A percentile compares a stretch with the other conserved stretches of the same genome.
Evolutionary conservation across 2,329 filamentous ascomycete species (phyloP).

Genomic region (Aureobasidium mangrovei): DNA sequence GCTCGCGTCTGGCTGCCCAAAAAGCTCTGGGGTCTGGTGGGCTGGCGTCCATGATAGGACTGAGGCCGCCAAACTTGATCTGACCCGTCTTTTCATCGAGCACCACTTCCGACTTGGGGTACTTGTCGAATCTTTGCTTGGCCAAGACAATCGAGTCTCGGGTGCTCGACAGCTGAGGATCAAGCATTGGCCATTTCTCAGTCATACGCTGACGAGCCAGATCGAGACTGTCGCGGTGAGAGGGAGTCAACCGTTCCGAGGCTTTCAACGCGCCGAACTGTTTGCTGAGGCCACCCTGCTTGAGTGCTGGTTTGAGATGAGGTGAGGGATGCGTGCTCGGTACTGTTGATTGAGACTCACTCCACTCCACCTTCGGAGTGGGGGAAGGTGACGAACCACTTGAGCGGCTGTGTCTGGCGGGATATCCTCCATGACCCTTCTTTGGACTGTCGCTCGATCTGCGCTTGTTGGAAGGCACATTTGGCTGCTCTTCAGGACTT

Average conservation of each 20-base stretch:
- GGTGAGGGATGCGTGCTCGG: neutral
- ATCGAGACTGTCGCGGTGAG: constrained; percentile 26
- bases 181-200: constrained; percentile 16
- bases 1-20: neutral
- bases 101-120: constrained; percentile 13
- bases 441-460: neutral
- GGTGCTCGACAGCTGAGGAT: constrained; percentile 19
- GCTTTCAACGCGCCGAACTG: constrained; percentile 18
- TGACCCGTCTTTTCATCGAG: constrained; percentile 5
- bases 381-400: neutral
- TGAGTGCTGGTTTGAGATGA: constrained; percentile 1
- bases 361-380: no score
- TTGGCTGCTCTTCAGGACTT: neutral
- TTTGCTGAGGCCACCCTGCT: constrained; percentile 4
- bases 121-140: constrained; percentile 21
- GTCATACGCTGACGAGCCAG: constrained; percentile 20
- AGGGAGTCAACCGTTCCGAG: constrained; percentile 19
- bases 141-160: constrained; percentile 24
- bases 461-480: neutral
- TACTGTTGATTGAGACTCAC: neutral
- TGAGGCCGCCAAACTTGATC: constrained; percentile 21
- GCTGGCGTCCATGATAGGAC: constrained; percentile 24
- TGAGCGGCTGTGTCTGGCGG: neutral
- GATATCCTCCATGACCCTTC: neutral
- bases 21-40: constrained; percentile 18